phyloP scores from a whole-genome alignment of 1,284 basidiomycete genomes.

The Papiliotrema nemorosa region DNA sequence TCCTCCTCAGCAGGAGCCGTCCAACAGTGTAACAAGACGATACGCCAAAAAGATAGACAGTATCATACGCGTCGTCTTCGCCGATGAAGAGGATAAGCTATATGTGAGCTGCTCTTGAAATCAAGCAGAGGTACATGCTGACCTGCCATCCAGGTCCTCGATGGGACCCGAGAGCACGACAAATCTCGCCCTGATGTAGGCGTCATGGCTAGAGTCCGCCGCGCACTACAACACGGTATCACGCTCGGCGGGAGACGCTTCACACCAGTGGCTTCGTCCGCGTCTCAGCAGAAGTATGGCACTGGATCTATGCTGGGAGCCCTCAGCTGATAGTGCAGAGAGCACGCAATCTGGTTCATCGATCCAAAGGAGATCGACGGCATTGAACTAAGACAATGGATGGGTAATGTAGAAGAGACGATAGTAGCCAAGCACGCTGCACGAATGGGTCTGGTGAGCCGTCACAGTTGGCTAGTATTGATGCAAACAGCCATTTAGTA shows the following conservation, averaged over 20 bases:
- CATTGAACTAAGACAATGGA: slow-evolving; percentile 34
- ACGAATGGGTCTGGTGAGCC: slow-evolving; percentile 40
- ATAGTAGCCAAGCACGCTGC: slow-evolving; percentile 47
- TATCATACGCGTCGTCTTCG: slow-evolving; percentile 47
- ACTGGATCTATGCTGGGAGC: no score
- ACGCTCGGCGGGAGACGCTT: slow-evolving; percentile 36
- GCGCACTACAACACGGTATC: slow-evolving; percentile 43
- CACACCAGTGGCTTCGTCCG: slow-evolving; percentile 41
- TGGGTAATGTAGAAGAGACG: slow-evolving; percentile 42
- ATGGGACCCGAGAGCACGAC: slow-evolving; percentile 35
- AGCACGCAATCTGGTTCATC: slow-evolving; percentile 49
- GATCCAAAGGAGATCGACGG: slow-evolving; percentile 31
- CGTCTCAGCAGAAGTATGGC: slow-evolving; percentile 44
- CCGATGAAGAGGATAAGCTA: slow-evolving; percentile 44
- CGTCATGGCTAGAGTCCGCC: slow-evolving; percentile 42
- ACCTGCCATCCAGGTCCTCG: slow-evolving; percentile 23
- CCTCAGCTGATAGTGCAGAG: slow-evolving; percentile 27
- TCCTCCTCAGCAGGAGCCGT: slow-evolving; percentile 44
- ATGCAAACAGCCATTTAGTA: slow-evolving; percentile 33
- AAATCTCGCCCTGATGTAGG: slow-evolving; percentile 27
- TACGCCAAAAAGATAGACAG: slow-evolving; percentile 39
- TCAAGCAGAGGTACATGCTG: slow-evolving; percentile 1
- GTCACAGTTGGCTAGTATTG: neutral
- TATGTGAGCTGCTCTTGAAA: slow-evolving; percentile 25
- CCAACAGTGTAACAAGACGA: slow-evolving; percentile 44